Conservation (phyloP, 257 asterid genomes). For the Agastache rugosa region DNA sequence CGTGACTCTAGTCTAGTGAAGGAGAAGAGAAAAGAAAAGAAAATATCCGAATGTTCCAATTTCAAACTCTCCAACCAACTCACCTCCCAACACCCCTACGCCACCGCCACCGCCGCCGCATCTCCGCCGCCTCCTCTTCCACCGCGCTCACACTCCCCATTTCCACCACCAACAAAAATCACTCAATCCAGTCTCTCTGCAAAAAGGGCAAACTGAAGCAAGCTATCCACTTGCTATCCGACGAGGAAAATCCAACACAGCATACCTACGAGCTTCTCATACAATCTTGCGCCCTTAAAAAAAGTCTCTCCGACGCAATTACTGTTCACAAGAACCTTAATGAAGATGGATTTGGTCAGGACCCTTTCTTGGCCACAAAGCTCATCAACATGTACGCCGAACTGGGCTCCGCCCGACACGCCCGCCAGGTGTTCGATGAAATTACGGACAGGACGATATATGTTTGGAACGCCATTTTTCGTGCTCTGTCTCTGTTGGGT, state of each 20-base stretch:
- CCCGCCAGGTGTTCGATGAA: conserved; percentile 85
- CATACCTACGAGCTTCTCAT: conserved; percentile 83
- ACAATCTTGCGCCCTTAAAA: conserved; percentile 59
- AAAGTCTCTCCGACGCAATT: conserved; percentile 56
- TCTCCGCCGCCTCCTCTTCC: conserved; percentile 42
- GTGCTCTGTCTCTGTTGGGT: conserved; percentile 74
- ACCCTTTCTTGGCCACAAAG: conserved; percentile 87
- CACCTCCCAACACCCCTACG: conserved; percentile 33
- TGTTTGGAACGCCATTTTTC: conserved; percentile 82
- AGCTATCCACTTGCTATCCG: conserved; percentile 70
- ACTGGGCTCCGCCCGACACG: conserved; percentile 52
- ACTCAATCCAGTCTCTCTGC: conserved; percentile 77
- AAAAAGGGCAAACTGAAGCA: conserved; percentile 73
- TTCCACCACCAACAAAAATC: conserved; percentile 48
- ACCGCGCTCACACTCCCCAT: conserved; percentile 32
- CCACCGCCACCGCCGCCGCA: conserved; percentile 37
- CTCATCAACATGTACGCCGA: conserved; percentile 70
- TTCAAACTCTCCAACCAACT: conserved; percentile 46
- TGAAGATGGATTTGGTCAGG: conserved; percentile 75
- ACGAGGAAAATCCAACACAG: conserved; percentile 67
- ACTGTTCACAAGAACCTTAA: conserved; percentile 57
- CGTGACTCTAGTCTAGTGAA: background rate
- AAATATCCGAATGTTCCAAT: conserved; percentile 49
- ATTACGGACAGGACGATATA: conserved; percentile 58
- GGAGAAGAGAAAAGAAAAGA: background rate